Percentiles rank a stretch among this genome's conserved stretches.
Conservation (phyloP, 768 basidiomycete species). For the Termitomyces sp. region DNA sequence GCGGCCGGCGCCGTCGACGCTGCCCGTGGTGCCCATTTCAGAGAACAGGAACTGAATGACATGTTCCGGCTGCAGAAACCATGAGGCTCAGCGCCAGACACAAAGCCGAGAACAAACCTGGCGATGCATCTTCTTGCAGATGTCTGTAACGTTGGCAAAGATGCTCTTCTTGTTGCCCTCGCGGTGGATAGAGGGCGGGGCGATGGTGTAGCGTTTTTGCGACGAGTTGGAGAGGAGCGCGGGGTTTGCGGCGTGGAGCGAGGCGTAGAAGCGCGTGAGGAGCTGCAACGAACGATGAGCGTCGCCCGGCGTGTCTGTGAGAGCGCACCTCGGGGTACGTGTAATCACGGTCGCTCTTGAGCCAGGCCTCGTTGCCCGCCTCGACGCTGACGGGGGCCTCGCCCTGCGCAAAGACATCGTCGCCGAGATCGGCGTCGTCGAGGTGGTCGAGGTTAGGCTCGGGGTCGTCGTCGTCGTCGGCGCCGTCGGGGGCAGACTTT, state of each 20-base stretch:
- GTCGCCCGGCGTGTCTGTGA: too few species aligned
- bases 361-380: constrained; percentile 82
- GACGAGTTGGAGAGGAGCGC: constrained; percentile 74
- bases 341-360: constrained; percentile 91
- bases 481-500: constrained; percentile 26
- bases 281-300: constrained; percentile 47
- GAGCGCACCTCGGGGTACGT: constrained; percentile 81
- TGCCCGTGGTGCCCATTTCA: constrained; percentile 97
- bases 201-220: constrained; percentile 95
- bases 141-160: constrained; percentile 95
- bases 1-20: constrained; percentile 86
- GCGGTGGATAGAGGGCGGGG: constrained; percentile 87
- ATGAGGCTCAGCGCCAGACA: neutral
- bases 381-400: constrained; percentile 60
- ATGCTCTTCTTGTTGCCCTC: constrained; percentile 98
- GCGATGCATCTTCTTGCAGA: constrained; percentile 98
- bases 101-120: constrained; percentile 27
- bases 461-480: constrained; percentile 50
- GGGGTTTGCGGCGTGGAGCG: constrained; percentile 92
- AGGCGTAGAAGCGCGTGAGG: constrained; percentile 85
- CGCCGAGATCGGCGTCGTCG: constrained; percentile 83
- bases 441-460: constrained; percentile 59
- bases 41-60: constrained; percentile 96
- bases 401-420: constrained; percentile 74
- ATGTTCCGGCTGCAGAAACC: constrained; percentile 71